Evolutionary conservation across 306 rosid genomes (phyloP).

Genomic region (Glycine soja): DNA sequence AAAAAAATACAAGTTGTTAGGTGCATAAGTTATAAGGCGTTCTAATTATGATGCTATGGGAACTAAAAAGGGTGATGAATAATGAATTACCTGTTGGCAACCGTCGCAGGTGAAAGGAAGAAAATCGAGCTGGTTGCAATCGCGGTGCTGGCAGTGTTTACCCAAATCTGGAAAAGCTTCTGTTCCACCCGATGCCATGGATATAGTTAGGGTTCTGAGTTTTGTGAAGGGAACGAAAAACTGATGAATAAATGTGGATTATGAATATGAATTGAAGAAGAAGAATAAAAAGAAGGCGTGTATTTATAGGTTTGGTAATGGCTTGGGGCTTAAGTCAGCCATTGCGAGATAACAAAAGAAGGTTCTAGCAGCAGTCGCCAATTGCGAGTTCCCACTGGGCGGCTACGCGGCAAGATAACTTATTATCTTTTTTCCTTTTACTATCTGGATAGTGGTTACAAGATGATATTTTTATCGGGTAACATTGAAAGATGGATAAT

Average conservation of each 20-base stretch:
- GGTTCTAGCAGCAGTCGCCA: conserved; percentile 9
- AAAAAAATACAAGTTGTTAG: background rate
- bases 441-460: too few species aligned
- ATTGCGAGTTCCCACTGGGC: background rate
- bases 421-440: background rate
- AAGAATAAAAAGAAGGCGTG: background rate
- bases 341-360: background rate
- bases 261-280: background rate
- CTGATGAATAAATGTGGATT: background rate
- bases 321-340: conserved; percentile 48
- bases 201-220: conserved; percentile 2
- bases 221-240: background rate
- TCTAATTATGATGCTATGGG: background rate
- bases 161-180: conserved; percentile 96
- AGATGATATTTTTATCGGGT: background rate
- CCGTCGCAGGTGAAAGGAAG: conserved; percentile 85
- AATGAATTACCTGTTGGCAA: conserved; percentile 57
- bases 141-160: conserved; percentile 68
- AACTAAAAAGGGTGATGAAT: background rate
- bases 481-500: too few species aligned
- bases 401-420: background rate
- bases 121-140: conserved; percentile 88
- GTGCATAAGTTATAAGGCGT: background rate
- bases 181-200: conserved; percentile 83
- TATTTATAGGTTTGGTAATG: conserved; percentile 48